A percentile compares a stretch with the other conserved stretches of the same genome.
These are phyloP conservation scores for Ambrosiella xylebori DNA, from an alignment of 2,329 filamentous ascomycete species.

Conservation along the genomic window DNA sequence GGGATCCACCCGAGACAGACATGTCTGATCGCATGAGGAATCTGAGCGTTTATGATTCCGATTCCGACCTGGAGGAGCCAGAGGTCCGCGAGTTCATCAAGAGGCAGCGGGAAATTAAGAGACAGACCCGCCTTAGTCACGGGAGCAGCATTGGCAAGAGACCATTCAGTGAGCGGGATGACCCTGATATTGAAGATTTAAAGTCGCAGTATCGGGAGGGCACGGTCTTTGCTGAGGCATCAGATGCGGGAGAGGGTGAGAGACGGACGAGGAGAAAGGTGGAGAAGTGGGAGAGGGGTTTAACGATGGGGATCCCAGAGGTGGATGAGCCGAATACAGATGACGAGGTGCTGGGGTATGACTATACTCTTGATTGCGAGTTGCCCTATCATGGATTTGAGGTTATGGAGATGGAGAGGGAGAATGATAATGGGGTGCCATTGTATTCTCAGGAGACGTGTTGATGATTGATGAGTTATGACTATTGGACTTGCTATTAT, in stretches of 20 bases:
- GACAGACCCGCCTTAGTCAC: conserved; percentile 30
- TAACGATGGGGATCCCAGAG: conserved; percentile 27
- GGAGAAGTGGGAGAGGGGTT: conserved; percentile 24
- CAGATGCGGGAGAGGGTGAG: conserved; percentile 29
- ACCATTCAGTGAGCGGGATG: conserved; percentile 36
- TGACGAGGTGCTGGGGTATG: conserved; percentile 23
- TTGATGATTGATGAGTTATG: neutral
- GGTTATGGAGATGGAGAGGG: conserved; percentile 27
- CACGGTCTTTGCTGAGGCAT: conserved; percentile 21
- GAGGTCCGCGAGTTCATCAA: conserved; percentile 24
- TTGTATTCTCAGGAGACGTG: neutral
- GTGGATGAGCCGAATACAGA: conserved; percentile 34
- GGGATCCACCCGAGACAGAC: neutral
- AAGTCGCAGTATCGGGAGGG: conserved; percentile 9
- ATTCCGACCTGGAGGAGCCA: conserved; percentile 37
- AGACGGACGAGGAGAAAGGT: conserved; percentile 28
- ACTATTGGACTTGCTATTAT: neutral
- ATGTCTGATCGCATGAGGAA: conserved; percentile 16
- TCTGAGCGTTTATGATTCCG: conserved; percentile 19
- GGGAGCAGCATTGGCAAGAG: conserved; percentile 39
- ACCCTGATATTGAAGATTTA: conserved; percentile 27
- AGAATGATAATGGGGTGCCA: conserved; percentile 5
- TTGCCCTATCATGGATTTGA: conserved; percentile 33
- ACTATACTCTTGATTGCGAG: conserved; percentile 27
- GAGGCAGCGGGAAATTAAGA: conserved; percentile 25